Conservation (phyloP, 768 basidiomycete species). For the Albatrellus ellisii region DNA sequence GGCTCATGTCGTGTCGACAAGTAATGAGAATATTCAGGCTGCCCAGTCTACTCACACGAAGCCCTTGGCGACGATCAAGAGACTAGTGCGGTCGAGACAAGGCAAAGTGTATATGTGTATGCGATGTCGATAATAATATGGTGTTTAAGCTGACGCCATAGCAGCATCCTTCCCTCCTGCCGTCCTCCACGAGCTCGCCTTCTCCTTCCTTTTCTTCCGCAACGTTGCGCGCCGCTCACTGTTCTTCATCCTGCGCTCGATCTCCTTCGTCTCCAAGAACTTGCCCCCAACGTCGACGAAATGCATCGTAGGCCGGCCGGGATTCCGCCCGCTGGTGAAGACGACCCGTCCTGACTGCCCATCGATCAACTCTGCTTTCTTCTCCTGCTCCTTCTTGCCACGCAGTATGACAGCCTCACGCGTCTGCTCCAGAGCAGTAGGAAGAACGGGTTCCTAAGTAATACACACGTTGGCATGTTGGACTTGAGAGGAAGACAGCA, state of each 20-base stretch:
- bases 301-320: slow-evolving; percentile 41
- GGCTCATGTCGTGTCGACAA: too few species aligned
- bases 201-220: too few species aligned
- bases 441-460: slow-evolving; percentile 50
- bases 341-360: slow-evolving; percentile 23
- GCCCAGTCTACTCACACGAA: too few species aligned
- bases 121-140: neutral
- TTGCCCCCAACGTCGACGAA: slow-evolving; percentile 67
- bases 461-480: neutral
- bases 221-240: slow-evolving; percentile 32
- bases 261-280: slow-evolving; percentile 48
- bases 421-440: slow-evolving; percentile 38
- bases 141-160: neutral
- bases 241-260: slow-evolving; percentile 33
- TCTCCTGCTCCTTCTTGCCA: slow-evolving; percentile 19
- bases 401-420: slow-evolving; percentile 26
- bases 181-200: too few species aligned
- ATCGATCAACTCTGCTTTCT: slow-evolving; percentile 26
- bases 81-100: too few species aligned
- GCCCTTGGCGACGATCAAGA: too few species aligned
- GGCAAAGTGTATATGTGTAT: too few species aligned
- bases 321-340: slow-evolving; percentile 10
- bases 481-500: neutral
- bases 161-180: slow-evolving; percentile 18
- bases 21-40: too few species aligned